These are phyloP conservation scores for Leccinum uliginosum DNA, from an alignment of 768 basidiomycete genomes.

Conservation along the genomic window DNA sequence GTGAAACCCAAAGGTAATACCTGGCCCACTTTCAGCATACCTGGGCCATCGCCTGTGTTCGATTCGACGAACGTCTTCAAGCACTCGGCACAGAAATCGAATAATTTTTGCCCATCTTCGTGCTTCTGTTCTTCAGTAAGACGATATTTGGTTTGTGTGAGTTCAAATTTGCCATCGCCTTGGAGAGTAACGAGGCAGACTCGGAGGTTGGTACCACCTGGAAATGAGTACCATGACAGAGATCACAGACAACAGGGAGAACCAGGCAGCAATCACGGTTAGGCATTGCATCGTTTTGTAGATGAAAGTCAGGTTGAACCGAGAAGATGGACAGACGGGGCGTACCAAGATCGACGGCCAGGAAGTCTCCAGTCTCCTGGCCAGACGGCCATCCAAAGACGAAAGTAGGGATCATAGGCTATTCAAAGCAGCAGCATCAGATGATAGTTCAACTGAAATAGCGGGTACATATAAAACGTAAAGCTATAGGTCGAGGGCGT, in stretches of 20 bases:
- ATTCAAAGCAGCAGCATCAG: slow-evolving; percentile 10
- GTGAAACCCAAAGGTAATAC: slow-evolving; percentile 89
- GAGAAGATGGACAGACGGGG: slow-evolving; percentile 6
- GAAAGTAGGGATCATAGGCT: slow-evolving; percentile 97
- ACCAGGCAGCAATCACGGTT: neutral
- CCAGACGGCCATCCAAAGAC: slow-evolving; percentile 96
- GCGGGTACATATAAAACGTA: slow-evolving; percentile 1
- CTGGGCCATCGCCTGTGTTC: slow-evolving; percentile 51
- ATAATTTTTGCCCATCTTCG: slow-evolving; percentile 90
- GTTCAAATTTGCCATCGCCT: slow-evolving; percentile 94
- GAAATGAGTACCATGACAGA: neutral
- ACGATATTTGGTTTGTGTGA: slow-evolving; percentile 96
- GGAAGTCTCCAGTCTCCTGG: slow-evolving; percentile 81
- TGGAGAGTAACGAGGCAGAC: slow-evolving; percentile 93
- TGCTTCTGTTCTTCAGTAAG: slow-evolving; percentile 98
- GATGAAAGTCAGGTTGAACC: neutral
- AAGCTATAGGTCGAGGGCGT: neutral
- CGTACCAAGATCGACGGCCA: slow-evolving; percentile 86
- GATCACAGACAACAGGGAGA: neutral
- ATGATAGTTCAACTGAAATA: neutral
- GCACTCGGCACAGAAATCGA: slow-evolving; percentile 97
- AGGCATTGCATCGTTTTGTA: neutral
- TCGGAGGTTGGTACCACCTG: slow-evolving; percentile 95
- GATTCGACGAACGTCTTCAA: slow-evolving; percentile 83
- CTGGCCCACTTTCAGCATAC: slow-evolving; percentile 47